These are phyloP conservation scores for Cercophora newfieldiana DNA, from an alignment of 495 filamentous ascomycete species.

Conservation along the genomic window DNA sequence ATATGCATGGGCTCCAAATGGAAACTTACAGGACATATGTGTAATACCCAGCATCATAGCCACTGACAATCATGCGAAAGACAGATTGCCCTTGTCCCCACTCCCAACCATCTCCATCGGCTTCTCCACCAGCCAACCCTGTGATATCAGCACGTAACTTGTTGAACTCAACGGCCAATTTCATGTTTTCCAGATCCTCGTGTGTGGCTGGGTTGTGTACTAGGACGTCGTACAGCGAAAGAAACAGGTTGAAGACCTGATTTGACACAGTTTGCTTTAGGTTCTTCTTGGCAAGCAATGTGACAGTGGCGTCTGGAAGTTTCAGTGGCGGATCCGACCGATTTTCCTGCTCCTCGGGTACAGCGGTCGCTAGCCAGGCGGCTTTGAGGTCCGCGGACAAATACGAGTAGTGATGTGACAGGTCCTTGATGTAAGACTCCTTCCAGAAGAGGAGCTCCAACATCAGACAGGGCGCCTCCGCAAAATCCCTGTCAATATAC, in stretches of 20 bases:
- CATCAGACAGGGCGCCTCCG: constrained; percentile 12
- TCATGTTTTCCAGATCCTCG: constrained; percentile 46
- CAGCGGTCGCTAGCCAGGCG: not conserved
- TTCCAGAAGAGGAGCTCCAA: constrained; percentile 15
- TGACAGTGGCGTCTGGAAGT: not conserved
- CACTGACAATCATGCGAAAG: constrained; percentile 71
- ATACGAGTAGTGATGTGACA: constrained; percentile 7
- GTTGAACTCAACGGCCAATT: constrained; percentile 54
- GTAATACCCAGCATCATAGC: constrained; percentile 75
- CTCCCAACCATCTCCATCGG: constrained; percentile 49
- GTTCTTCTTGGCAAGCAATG: constrained; percentile 9
- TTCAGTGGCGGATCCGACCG: constrained; percentile 24
- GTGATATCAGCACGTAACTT: constrained; percentile 57
- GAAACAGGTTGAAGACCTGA: constrained; percentile 63
- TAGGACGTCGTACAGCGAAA: constrained; percentile 67
- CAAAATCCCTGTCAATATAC: constrained; percentile 13
- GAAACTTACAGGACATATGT: constrained; percentile 52
- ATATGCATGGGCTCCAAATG: not conserved
- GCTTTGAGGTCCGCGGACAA: not conserved
- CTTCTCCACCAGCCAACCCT: constrained; percentile 59
- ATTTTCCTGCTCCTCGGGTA: not conserved
- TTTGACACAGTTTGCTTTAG: constrained; percentile 58
- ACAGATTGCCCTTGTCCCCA: constrained; percentile 71
- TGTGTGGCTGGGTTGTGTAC: constrained; percentile 55
- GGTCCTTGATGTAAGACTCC: constrained; percentile 1